Evolutionary conservation across 1,139 yeast species (phyloP), one percentile per base, ranked within the genome.

Genomic region (Geotrichum bryndzae): DNA sequence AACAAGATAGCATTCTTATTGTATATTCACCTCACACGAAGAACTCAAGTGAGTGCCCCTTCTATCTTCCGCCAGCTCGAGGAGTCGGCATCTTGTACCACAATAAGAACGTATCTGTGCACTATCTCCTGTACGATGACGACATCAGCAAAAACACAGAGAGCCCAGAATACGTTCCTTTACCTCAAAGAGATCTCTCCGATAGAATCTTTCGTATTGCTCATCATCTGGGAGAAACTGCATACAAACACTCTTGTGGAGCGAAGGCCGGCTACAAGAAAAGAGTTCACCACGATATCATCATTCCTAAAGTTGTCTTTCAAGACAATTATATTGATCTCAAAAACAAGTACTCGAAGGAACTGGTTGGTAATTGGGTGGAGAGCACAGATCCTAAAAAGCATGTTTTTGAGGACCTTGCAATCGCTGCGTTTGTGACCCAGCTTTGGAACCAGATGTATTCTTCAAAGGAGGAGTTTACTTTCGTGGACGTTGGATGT

Each of bases 331-430:
- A 94, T 71, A 86, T 90, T 54, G 79, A 83, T 38, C 79, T 94
- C 68, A 94, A 94, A 75, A 89, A 87, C 72, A 88, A 86, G 72
- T 89, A 92, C 72, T 90, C 96, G 0, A 83, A 86, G 52, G 75
- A 78, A 25, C 76, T 92, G 60, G 92, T 91, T n/a, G 88, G 86
- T 51, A 82, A 81, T 68, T 94, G 99, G 99, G 84, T 81, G 25
- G 99, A 94, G 74, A 85, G 87, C 54, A 94, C 99, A 1, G 97
- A 94, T 73, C 98, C 98, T 1, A 83, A 86, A 68, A 94, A 94
- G 73, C 99, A 94, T 75, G 98, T 92, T 0, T 94, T 92, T 76
- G 99, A 94, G 77, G 99, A 94, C 72, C 82, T 94, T 61, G 96
- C 97, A 1, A 92, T 94, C 67, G 98, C 98, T 0, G 96, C 98